A percentile compares a stretch with the other conserved stretches of the same genome.
Conservation (phyloP, 2,329 filamentous ascomycete genomes). For the Xylaria sp. region DNA sequence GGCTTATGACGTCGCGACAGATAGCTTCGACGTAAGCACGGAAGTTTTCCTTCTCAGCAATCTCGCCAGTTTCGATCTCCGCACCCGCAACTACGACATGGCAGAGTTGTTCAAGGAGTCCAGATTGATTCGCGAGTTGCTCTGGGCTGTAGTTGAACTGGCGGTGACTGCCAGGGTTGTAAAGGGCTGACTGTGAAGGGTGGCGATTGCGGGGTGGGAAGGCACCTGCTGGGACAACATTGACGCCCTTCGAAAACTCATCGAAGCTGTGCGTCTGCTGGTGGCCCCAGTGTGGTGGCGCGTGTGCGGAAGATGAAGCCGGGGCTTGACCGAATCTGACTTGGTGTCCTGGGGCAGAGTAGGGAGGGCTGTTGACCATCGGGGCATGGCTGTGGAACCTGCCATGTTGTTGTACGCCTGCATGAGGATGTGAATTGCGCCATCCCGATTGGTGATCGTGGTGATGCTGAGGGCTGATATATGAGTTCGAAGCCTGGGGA, state of each 20-base stretch:
- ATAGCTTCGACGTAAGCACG: conserved; percentile 65
- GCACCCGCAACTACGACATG: conserved; percentile 55
- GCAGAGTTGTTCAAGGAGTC: conserved; percentile 53
- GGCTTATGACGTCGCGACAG: conserved; percentile 61
- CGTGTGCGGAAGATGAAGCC: conserved; percentile 12
- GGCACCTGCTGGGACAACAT: conserved; percentile 28
- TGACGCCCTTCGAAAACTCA: conserved; percentile 24
- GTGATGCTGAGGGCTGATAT: conserved; percentile 38
- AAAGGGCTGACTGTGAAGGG: conserved; percentile 34
- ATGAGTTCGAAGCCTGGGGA: conserved; percentile 33
- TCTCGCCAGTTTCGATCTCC: conserved; percentile 66
- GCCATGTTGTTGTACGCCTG: conserved; percentile 28
- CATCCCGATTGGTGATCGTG: conserved; percentile 28
- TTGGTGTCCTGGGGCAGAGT: conserved; percentile 18
- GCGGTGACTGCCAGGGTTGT: conserved; percentile 36
- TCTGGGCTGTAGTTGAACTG: conserved; percentile 41
- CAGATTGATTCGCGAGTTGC: conserved; percentile 52
- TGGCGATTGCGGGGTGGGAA: conserved; percentile 28
- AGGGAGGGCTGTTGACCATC: conserved; percentile 6
- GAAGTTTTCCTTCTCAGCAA: conserved; percentile 72
- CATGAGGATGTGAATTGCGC: conserved; percentile 35
- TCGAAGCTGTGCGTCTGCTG: conserved; percentile 24
- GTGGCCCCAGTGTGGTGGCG: conserved; percentile 28
- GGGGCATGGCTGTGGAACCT: conserved; percentile 20
- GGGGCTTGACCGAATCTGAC: conserved; percentile 19